A percentile compares a stretch with the other conserved stretches of the same genome.
These are phyloP conservation scores for Monilinia fructicola DNA, from an alignment of 2,329 filamentous ascomycete genomes.

Conservation along the genomic window DNA sequence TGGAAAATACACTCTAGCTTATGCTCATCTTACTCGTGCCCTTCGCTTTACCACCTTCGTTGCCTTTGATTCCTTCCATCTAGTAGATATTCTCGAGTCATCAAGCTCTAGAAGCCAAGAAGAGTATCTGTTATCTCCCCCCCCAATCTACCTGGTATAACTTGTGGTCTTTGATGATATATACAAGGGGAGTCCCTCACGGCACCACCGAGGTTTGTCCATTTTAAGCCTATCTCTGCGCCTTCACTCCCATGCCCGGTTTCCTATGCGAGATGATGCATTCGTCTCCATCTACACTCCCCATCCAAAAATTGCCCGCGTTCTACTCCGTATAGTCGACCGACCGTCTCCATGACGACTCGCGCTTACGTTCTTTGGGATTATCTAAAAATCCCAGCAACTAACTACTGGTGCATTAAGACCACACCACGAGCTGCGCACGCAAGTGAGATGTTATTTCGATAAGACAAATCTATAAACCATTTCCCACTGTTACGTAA, in stretches of 20 bases:
- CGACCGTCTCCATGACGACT: conserved; percentile 4
- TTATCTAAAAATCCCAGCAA: neutral
- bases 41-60: too few species aligned
- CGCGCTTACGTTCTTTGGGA: conserved; percentile 3
- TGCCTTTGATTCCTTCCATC: neutral
- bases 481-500: conserved; percentile 18
- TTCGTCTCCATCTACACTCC: conserved; percentile 12
- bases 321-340: neutral
- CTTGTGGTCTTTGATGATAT: conserved; percentile 12
- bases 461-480: neutral
- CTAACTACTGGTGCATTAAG: neutral
- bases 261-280: conserved; percentile 14
- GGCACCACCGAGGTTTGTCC: conserved; percentile 12
- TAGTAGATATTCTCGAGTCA: neutral
- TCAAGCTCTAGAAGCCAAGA: neutral
- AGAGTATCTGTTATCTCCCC: neutral
- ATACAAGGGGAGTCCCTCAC: conserved; percentile 12
- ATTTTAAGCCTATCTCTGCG: conserved; percentile 2
- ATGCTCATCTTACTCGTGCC: neutral
- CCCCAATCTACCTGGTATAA: neutral
- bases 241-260: neutral
- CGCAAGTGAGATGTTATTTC: neutral
- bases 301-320: neutral
- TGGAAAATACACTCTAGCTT: neutral
- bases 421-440: neutral